Evolutionary conservation across 192 early-diverging fungal genomes (phyloP).

Genomic region (Coemansia sp.): DNA sequence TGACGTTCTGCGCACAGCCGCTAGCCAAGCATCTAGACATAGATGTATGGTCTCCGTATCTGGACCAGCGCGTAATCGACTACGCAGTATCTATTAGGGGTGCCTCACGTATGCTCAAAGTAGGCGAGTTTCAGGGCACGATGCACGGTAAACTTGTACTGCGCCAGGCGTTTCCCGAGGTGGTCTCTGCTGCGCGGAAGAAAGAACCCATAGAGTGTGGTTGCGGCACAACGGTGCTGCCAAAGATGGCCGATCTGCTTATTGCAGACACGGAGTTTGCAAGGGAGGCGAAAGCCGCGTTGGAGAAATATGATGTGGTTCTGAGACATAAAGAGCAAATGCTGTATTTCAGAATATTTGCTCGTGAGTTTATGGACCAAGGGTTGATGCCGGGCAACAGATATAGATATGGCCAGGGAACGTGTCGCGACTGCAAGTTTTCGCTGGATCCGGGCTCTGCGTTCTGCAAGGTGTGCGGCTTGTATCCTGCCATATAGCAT

Average conservation of each 20-base stretch:
- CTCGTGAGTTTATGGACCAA: conserved; percentile 41
- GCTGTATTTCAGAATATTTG: conserved; percentile 63
- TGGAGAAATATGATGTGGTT: conserved; percentile 52
- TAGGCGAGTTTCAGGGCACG: conserved; percentile 43
- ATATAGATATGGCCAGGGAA: conserved; percentile 43
- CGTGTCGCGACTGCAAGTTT: conserved; percentile 66
- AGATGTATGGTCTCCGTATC: conserved; percentile 58
- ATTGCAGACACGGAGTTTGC: conserved; percentile 22
- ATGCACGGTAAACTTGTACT: conserved; percentile 64
- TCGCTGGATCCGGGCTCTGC: conserved; percentile 56
- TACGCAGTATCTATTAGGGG: conserved; percentile 51
- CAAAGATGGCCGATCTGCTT: conserved; percentile 47
- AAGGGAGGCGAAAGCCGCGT: conserved; percentile 31
- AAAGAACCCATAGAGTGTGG: conserved; percentile 73
- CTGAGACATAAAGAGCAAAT: conserved; percentile 67
- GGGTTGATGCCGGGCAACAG: conserved; percentile 5
- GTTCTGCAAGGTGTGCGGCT: conserved; percentile 68
- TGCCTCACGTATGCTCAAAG: conserved; percentile 38
- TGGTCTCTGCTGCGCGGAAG: conserved; percentile 60
- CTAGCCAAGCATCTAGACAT: conserved; percentile 55
- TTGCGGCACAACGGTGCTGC: conserved; percentile 60
- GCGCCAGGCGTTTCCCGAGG: conserved; percentile 65
- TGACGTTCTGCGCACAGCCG: conserved; percentile 57
- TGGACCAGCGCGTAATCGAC: conserved; percentile 57
- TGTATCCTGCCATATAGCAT: conserved; percentile 57